Evolutionary conservation across 768 basidiomycete genomes (phyloP).

Genomic region (Lyophyllum shimeji): DNA sequence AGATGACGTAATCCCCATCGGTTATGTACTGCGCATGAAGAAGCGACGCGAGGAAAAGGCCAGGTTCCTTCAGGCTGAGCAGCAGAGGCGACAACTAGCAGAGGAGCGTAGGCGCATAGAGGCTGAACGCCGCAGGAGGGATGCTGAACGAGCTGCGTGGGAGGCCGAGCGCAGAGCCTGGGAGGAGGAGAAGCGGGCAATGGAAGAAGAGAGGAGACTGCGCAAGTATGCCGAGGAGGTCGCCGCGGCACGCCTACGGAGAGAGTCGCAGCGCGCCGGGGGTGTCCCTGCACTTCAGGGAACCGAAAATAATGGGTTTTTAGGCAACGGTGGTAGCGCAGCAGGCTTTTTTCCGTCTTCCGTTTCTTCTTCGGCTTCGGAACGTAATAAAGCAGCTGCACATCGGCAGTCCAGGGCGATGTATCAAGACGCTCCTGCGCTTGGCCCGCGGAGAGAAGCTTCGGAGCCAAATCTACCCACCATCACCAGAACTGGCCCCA

Average conservation of each 20-base stretch:
- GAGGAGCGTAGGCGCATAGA: conserved; percentile 47
- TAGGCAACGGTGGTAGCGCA: conserved; percentile 19
- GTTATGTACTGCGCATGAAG: conserved; percentile 68
- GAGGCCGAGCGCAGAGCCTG: conserved; percentile 51
- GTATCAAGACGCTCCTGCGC: conserved; percentile 28
- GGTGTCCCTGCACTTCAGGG: conserved; percentile 26
- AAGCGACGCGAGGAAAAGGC: conserved; percentile 75
- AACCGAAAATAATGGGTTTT: conserved; percentile 22
- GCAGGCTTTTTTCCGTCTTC: conserved; percentile 35
- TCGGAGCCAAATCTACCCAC: conserved; percentile 43
- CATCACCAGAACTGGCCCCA: conserved; percentile 22
- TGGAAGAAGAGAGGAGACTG: conserved; percentile 56
- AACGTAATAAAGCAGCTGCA: conserved; percentile 40
- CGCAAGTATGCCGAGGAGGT: conserved; percentile 58
- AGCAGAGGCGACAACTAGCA: conserved; percentile 49
- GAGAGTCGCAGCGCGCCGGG: conserved; percentile 58
- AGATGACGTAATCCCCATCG: conserved; percentile 68
- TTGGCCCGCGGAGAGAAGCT: conserved; percentile 41
- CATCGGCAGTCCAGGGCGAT: conserved; percentile 36
- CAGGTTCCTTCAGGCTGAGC: conserved; percentile 60
- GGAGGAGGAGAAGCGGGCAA: conserved; percentile 46
- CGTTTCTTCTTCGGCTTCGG: conserved; percentile 36
- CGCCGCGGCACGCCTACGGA: conserved; percentile 56
- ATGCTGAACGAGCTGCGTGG: conserved; percentile 45
- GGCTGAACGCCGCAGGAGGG: conserved; percentile 41